A percentile compares a stretch with the other conserved stretches of the same genome.
Evolutionary conservation across 805 yeast species (phyloP).

Genomic region (Priceomyces haplophilus): DNA sequence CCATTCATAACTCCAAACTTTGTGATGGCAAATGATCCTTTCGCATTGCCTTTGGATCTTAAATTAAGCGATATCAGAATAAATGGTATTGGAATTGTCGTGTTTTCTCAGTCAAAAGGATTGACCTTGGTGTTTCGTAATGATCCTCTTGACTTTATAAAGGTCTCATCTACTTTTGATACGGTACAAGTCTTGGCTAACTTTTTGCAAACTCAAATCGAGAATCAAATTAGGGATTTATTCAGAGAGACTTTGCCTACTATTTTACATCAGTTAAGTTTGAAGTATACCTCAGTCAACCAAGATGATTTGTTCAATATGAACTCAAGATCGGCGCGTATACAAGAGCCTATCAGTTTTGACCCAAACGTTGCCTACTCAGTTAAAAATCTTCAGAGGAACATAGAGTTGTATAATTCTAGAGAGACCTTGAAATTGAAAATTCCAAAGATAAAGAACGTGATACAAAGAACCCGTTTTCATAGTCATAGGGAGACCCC

Average conservation of each 20-base stretch:
- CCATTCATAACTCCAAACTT: slow-evolving; percentile 65
- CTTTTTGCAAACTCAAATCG: slow-evolving; percentile 78
- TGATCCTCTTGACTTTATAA: slow-evolving; percentile 81
- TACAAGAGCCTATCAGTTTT: slow-evolving; percentile 45
- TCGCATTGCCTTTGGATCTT: slow-evolving; percentile 76
- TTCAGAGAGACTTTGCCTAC: slow-evolving; percentile 84
- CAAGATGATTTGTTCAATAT: slow-evolving; percentile 12
- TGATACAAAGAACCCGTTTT: slow-evolving; percentile 55
- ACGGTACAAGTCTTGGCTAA: slow-evolving; percentile 79
- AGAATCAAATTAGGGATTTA: slow-evolving; percentile 71
- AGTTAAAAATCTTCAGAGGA: slow-evolving; percentile 45
- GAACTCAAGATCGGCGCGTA: slow-evolving; percentile 9
- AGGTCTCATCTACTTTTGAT: slow-evolving; percentile 84
- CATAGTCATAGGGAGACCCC: slow-evolving; percentile 42
- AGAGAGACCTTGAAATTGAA: slow-evolving; percentile 78
- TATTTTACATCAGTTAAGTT: slow-evolving; percentile 69
- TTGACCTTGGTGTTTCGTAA: slow-evolving; percentile 83
- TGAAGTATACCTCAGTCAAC: slow-evolving; percentile 42
- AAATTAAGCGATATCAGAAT: slow-evolving; percentile 68
- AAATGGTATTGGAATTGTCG: slow-evolving; percentile 80
- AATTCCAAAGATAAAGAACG: slow-evolving; percentile 55
- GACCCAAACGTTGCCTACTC: slow-evolving; percentile 55
- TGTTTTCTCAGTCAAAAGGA: slow-evolving; percentile 77
- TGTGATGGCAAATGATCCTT: slow-evolving; percentile 59
- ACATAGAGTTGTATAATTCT: slow-evolving; percentile 53